Conservation (phyloP, 1,139 yeast species). For the Nakaseomyces delphensis region DNA sequence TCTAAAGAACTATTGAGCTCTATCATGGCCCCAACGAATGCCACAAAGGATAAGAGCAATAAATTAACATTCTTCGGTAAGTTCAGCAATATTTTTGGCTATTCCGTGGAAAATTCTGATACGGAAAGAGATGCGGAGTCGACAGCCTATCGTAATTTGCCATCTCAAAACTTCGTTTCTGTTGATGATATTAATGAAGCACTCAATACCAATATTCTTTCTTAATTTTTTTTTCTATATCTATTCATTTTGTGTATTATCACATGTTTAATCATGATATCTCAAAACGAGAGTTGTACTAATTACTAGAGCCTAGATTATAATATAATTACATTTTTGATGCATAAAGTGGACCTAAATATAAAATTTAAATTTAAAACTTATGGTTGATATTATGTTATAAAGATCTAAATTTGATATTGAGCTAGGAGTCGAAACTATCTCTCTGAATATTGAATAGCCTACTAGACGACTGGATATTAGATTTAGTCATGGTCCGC, state of each 20-base stretch:
- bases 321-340: background rate
- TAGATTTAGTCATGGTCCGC: background rate
- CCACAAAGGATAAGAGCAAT: background rate
- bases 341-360: background rate
- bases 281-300: background rate
- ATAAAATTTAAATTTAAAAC: background rate
- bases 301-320: background rate
- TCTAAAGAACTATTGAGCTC: conserved; percentile 19
- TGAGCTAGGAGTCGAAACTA: background rate
- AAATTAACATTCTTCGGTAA: conserved; percentile 13
- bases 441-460: conserved; percentile 2
- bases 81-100: conserved; percentile 15
- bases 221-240: conserved; percentile 6
- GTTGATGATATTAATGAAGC: conserved; percentile 38
- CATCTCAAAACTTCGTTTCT: conserved; percentile 5
- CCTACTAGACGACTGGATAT: background rate
- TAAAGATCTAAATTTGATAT: no score
- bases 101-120: background rate
- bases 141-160: background rate
- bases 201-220: conserved; percentile 29
- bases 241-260: background rate
- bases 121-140: background rate
- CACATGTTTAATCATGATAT: conserved; percentile 4
- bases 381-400: background rate
- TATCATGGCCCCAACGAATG: conserved; percentile 11